Percentiles rank a stretch among this genome's conserved stretches.
phyloP scores from a whole-genome alignment of 768 basidiomycete species.

The Pleurotus citrinopileatus region DNA sequence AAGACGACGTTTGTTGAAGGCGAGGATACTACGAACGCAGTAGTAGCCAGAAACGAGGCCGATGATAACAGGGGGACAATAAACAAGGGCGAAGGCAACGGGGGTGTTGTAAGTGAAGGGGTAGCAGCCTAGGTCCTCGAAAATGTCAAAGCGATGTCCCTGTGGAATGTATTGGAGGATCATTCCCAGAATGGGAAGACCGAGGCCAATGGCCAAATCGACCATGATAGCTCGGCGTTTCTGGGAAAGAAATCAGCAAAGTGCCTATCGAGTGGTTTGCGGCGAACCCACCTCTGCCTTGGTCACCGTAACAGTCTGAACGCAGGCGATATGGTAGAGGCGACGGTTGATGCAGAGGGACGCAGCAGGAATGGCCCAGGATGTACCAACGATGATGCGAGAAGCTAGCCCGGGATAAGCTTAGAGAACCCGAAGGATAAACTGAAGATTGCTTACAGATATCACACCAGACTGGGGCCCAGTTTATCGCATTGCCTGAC shows the following conservation, averaged over 20 bases:
- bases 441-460: conserved; percentile 33
- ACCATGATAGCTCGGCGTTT: conserved; percentile 36
- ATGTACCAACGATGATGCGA: conserved; percentile 41
- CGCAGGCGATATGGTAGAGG: conserved; percentile 41
- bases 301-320: conserved; percentile 23
- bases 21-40: conserved; percentile 31
- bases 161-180: conserved; percentile 45
- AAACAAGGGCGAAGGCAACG: conserved; percentile 5
- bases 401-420: conserved; percentile 28
- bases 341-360: conserved; percentile 51
- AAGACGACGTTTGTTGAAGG: conserved; percentile 37
- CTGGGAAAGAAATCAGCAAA: conserved; percentile 15
- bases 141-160: conserved; percentile 60
- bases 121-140: conserved; percentile 55
- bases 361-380: conserved; percentile 41
- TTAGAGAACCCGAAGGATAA: conserved; percentile 23
- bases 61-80: conserved; percentile 3
- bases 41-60: background rate
- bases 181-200: conserved; percentile 41
- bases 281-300: conserved; percentile 28
- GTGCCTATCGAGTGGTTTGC: background rate
- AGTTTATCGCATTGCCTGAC: conserved; percentile 54
- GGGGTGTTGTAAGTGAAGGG: conserved; percentile 48
- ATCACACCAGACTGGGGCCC: conserved; percentile 65
- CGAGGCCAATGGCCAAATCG: conserved; percentile 41